Conservation (phyloP, 2,329 filamentous ascomycete species). For the Fonsecaea erecta region DNA sequence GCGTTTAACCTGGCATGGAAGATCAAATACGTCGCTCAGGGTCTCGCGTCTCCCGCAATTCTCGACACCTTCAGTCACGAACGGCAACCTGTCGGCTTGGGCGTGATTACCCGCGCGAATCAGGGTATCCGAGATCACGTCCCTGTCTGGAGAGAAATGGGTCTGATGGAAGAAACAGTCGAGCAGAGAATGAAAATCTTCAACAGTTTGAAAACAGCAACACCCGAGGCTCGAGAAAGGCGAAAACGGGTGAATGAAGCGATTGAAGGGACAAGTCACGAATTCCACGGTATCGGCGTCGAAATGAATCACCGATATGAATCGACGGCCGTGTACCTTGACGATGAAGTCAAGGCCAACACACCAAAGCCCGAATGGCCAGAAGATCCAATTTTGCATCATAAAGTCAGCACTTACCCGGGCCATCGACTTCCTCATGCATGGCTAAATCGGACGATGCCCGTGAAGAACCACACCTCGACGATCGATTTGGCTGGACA, state of each 20-base stretch:
- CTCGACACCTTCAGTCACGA: constrained; percentile 44
- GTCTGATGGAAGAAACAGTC: constrained; percentile 47
- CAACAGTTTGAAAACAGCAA: constrained; percentile 49
- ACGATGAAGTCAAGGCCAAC: constrained; percentile 46
- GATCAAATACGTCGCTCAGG: constrained; percentile 41
- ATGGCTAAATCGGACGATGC: constrained; percentile 61
- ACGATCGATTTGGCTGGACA: constrained; percentile 66
- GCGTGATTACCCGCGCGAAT: constrained; percentile 63
- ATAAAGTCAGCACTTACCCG: constrained; percentile 60
- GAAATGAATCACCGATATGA: constrained; percentile 65
- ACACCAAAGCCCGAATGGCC: constrained; percentile 31
- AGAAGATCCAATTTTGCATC: constrained; percentile 50
- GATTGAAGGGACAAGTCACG: constrained; percentile 52
- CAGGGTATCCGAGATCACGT: constrained; percentile 60
- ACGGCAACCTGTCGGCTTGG: constrained; percentile 43
- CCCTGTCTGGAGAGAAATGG: constrained; percentile 54
- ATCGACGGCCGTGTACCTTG: constrained; percentile 49
- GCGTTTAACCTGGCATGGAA: constrained; percentile 48
- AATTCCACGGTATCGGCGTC: constrained; percentile 61
- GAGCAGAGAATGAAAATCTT: constrained; percentile 49
- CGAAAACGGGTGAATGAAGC: constrained; percentile 49
- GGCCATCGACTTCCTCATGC: constrained; percentile 65
- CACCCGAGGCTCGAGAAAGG: constrained; percentile 46
- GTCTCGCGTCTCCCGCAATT: constrained; percentile 40
- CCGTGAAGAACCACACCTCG: constrained; percentile 52